phyloP scores from a whole-genome alignment of 1,284 basidiomycete species.

The Cerrena zonata region DNA sequence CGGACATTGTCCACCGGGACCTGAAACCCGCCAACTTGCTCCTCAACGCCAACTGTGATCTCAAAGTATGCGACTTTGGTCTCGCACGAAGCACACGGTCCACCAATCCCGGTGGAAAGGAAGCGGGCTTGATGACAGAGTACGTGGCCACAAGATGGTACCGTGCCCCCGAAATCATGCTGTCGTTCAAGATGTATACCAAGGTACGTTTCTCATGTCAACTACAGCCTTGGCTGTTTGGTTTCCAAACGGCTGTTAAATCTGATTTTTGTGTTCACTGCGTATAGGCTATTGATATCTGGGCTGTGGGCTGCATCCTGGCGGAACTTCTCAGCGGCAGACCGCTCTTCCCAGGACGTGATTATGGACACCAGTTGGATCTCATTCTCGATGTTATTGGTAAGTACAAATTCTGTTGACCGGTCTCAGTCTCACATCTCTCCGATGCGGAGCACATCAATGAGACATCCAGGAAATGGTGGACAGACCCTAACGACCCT shows the following conservation, averaged over 20 bases:
- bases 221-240: background rate
- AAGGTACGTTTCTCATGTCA: constrained; percentile 35
- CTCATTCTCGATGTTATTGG: constrained; percentile 86
- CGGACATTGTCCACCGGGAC: constrained; percentile 77
- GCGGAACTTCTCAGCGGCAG: constrained; percentile 80
- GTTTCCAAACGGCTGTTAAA: background rate
- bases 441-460: too few relatives aligned
- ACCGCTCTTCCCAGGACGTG: constrained; percentile 82
- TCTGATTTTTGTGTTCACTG: constrained; percentile 9
- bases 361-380: constrained; percentile 83
- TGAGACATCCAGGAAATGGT: background rate
- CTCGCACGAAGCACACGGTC: constrained; percentile 67
- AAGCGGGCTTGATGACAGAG: constrained; percentile 75
- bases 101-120: constrained; percentile 58
- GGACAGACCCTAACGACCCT: background rate
- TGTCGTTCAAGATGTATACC: constrained; percentile 82
- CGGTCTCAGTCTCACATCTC: constrained; percentile 1
- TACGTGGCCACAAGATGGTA: constrained; percentile 86
- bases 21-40: constrained; percentile 79
- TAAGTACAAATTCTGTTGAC: constrained; percentile 15
- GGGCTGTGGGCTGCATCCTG: constrained; percentile 85
- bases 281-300: constrained; percentile 67
- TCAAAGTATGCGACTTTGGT: constrained; percentile 84
- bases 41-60: constrained; percentile 80
- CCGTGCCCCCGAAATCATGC: constrained; percentile 84